Conservation (phyloP, 2,329 filamentous ascomycete species). For the Zarea fungicola region DNA sequence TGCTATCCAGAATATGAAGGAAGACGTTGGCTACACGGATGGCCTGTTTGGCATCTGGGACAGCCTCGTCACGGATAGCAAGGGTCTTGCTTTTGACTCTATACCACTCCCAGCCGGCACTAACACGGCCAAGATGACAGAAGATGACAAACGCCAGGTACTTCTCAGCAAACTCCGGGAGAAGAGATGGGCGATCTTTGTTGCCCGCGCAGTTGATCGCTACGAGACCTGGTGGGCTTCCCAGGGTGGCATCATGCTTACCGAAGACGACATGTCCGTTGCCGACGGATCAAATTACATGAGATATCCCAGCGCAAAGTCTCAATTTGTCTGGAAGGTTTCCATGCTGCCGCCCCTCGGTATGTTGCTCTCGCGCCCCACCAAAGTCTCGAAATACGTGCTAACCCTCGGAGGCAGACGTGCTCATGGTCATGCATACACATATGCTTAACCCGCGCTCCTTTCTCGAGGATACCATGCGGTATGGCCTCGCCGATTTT, state of each 20-base stretch:
- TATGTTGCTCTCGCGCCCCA: conserved; percentile 31
- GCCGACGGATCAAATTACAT: conserved; percentile 22
- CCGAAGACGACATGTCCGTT: conserved; percentile 30
- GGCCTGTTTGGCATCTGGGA: conserved; percentile 62
- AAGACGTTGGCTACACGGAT: conserved; percentile 60
- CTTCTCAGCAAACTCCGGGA: conserved; percentile 53
- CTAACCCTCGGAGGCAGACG: conserved; percentile 40
- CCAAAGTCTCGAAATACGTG: conserved; percentile 3
- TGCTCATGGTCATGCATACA: conserved; percentile 75
- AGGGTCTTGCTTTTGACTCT: conserved; percentile 9
- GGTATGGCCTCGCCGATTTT: conserved; percentile 46
- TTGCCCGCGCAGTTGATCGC: conserved; percentile 61
- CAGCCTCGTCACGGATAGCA: conserved; percentile 26
- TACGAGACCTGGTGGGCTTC: conserved; percentile 62
- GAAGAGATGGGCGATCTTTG: conserved; percentile 68
- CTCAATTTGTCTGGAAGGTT: conserved; percentile 33
- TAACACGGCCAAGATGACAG: conserved; percentile 19
- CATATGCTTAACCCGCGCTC: conserved; percentile 71
- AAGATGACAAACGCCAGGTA: conserved; percentile 24
- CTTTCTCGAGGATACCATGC: conserved; percentile 70
- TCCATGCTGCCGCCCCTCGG: conserved; percentile 51
- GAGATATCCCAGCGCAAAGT: conserved; percentile 26
- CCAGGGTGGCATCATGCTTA: conserved; percentile 27
- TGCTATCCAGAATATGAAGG: conserved; percentile 61
- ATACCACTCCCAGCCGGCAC: background rate